phyloP scores from a whole-genome alignment of 305 asterid genomes.

The Fraxinus albicans region DNA sequence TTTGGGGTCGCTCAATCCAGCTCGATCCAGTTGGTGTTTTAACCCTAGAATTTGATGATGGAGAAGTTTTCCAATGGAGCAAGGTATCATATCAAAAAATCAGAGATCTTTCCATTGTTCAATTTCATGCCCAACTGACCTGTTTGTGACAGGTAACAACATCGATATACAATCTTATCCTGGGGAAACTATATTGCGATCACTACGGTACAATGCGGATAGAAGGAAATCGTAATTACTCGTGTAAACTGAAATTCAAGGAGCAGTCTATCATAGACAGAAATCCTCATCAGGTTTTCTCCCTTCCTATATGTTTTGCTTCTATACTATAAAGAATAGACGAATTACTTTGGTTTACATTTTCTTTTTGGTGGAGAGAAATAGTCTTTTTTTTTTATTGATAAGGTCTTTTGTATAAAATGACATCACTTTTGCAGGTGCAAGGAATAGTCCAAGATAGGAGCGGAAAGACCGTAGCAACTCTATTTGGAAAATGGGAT shows the following conservation, averaged over 20 bases:
- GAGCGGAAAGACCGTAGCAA: slow-evolving; percentile 74
- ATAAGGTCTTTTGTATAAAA: slow-evolving; percentile 13
- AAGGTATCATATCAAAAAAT: slow-evolving; percentile 51
- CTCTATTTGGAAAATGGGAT: slow-evolving; percentile 92
- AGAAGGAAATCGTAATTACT: slow-evolving; percentile 66
- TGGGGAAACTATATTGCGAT: slow-evolving; percentile 90
- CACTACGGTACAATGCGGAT: slow-evolving; percentile 95
- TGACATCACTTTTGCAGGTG: slow-evolving; percentile 51
- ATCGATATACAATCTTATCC: slow-evolving; percentile 91
- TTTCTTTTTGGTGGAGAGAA: neutral
- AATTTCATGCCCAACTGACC: slow-evolving; percentile 24
- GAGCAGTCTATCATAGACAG: slow-evolving; percentile 95
- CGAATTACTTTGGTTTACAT: neutral
- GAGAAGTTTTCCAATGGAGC: slow-evolving; percentile 89
- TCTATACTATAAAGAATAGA: neutral
- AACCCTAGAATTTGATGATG: slow-evolving; percentile 90
- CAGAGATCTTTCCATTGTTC: slow-evolving; percentile 3
- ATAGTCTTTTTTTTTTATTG: neutral
- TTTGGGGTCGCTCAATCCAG: slow-evolving; percentile 98
- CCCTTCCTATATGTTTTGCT: slow-evolving; percentile 7
- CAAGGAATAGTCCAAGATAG: slow-evolving; percentile 79
- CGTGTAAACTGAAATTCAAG: slow-evolving; percentile 91
- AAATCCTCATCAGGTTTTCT: slow-evolving; percentile 90
- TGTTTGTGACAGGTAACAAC: slow-evolving; percentile 71
- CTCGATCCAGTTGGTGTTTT: slow-evolving; percentile 86